Conservation (phyloP, 192 early-diverging fungal species). For the Mortierella claussenii region DNA sequence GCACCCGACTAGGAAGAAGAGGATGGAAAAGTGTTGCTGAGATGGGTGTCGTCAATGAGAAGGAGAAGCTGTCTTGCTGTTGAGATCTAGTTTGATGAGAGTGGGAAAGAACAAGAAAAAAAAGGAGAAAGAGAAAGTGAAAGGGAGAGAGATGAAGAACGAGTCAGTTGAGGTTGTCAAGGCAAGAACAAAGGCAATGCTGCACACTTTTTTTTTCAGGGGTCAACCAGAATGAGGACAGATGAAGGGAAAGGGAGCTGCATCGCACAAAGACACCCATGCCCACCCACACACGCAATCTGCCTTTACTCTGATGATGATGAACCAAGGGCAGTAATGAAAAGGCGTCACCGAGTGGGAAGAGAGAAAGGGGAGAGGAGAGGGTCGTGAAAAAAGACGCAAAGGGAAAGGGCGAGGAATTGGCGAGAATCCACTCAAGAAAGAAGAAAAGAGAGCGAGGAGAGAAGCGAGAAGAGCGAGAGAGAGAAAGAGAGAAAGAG, state of each 20-base stretch:
- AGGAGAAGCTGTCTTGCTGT: too few relatives aligned
- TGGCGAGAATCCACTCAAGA: not conserved
- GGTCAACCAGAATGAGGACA: not conserved
- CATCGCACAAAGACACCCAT: not conserved
- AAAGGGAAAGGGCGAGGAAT: not conserved
- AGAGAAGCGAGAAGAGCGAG: not conserved
- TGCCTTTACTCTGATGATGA: not conserved
- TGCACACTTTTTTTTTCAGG: not conserved
- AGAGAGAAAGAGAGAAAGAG: conserved; percentile 1
- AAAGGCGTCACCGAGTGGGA: not conserved
- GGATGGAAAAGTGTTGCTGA: too few relatives aligned
- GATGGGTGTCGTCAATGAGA: too few relatives aligned
- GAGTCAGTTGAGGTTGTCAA: not conserved
- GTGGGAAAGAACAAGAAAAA: too few relatives aligned
- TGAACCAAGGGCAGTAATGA: conserved; percentile 1
- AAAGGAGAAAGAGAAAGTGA: not conserved
- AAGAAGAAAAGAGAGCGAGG: not conserved
- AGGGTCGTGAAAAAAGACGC: not conserved
- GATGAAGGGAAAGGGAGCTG: not conserved
- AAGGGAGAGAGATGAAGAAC: not conserved
- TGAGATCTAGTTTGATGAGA: too few relatives aligned
- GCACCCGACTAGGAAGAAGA: not conserved
- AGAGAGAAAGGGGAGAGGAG: not conserved
- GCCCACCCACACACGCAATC: not conserved
- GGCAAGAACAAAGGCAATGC: not conserved